A percentile compares a stretch with the other conserved stretches of the same genome.
phyloP scores from a whole-genome alignment of 768 basidiomycete genomes.

The Boletus vermiculosoides region DNA sequence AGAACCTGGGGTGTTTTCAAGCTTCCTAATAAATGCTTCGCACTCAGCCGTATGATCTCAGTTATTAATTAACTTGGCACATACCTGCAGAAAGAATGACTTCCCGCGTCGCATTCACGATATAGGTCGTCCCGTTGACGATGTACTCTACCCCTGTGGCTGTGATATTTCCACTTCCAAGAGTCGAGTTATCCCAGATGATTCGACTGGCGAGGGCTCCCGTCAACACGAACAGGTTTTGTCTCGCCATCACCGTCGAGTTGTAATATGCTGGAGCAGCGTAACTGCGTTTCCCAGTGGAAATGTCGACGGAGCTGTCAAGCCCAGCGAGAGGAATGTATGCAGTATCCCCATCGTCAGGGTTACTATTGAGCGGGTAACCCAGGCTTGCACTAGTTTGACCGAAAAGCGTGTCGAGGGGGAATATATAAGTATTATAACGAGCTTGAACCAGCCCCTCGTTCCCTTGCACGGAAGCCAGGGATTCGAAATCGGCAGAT shows the following conservation, averaged over 20 bases:
- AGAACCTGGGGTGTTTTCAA: not conserved
- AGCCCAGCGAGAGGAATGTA: not conserved
- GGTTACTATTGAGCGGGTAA: not conserved
- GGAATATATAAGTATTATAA: not conserved
- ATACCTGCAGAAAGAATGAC: not conserved
- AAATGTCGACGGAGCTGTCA: not conserved
- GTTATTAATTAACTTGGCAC: not conserved
- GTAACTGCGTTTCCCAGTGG: not conserved
- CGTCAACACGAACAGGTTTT: not conserved
- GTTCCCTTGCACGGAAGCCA: not conserved
- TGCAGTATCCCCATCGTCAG: not conserved
- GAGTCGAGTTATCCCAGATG: not conserved
- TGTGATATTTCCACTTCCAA: not conserved
- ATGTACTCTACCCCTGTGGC: not conserved
- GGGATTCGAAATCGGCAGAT: not conserved
- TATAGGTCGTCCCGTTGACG: not conserved
- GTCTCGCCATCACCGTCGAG: not conserved
- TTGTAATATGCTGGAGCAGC: not conserved
- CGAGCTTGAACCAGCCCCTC: not conserved
- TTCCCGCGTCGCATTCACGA: not conserved
- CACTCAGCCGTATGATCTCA: not conserved
- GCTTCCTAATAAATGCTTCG: not conserved
- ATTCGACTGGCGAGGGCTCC: not conserved
- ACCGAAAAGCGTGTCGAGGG: not conserved
- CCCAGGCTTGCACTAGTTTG: not conserved